Base-by-base conservation (phyloP, 2,329 filamentous ascomycete genomes). In the Magnaporthiopsis poae region DNA sequence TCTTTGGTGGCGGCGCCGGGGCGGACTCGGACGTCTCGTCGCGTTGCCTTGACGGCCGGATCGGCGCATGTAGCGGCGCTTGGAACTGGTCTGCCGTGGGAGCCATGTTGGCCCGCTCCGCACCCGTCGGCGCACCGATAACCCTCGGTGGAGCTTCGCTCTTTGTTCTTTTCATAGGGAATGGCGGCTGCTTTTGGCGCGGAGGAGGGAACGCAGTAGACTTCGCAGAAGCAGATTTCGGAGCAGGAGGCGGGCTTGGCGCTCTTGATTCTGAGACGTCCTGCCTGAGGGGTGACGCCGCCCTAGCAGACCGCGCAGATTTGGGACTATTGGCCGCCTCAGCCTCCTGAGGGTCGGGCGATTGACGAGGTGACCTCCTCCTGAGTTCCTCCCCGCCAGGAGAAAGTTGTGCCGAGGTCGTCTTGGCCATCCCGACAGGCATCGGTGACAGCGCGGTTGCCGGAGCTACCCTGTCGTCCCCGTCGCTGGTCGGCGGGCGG, bases 301-400 rank as follows among this genome's bases (percentile, higher is more conserved):
- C 63, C 9, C 27, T 33, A 36, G 35, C 46, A 11, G n/a, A 63
- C 11, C 35, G 62, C 35, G n/a, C 35, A 52, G 35, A 33, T 25
- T 35, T n/a, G 62, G 11, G 35, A 25, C 62, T 27, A 27, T 27
- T 15, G 5, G 27, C 62, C 35, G 62, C 18, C 31, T 60, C 46
- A 18, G 21, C 5, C 25, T 62, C 60, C 62, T 1, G 0, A n/a
- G 46, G 66, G 2, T 25, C 65, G 1, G 71, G 68, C 7, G 74
- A 70, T 11, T 80, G 76, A 62, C 80, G 75, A 21, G 84, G 84
- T 1, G 84, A 86, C 62, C 84, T 77, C 69, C 81, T 79, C 13
- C 83, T 79, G 35, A 86, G 70, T 61, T 80, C 80, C 8, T 85
- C 82, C 4, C 75, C 72, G 2, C 78, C 79, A 0, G 84, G 84